These are phyloP conservation scores for Elasticomyces elasticus DNA, from an alignment of 495 filamentous ascomycete genomes.

Conservation along the genomic window DNA sequence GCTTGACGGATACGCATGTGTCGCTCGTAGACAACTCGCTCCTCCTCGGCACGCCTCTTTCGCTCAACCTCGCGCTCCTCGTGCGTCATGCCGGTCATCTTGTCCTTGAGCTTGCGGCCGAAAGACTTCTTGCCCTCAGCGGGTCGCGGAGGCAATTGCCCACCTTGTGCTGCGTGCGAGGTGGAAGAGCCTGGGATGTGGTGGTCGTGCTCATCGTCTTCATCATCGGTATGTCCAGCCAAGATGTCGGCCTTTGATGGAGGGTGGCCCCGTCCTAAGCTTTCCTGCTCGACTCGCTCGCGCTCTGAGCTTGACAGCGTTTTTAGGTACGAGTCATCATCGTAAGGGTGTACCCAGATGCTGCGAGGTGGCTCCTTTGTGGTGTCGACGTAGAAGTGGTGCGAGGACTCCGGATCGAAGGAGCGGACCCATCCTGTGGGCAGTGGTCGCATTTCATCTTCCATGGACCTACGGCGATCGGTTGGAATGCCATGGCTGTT, in stretches of 20 bases:
- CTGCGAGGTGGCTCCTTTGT: constrained; percentile 36
- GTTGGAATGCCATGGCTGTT: constrained; percentile 36
- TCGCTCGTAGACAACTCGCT: constrained; percentile 31
- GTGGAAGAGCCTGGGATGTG: constrained; percentile 8
- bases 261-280: constrained; percentile 27
- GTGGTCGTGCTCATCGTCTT: constrained; percentile 23
- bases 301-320: constrained; percentile 33
- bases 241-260: constrained; percentile 30
- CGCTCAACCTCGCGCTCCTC: constrained; percentile 34
- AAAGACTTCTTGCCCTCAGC: constrained; percentile 23
- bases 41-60: constrained; percentile 33
- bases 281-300: constrained; percentile 27
- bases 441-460: constrained; percentile 39
- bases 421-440: constrained; percentile 39
- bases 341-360: constrained; percentile 45
- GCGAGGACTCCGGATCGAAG: constrained; percentile 35
- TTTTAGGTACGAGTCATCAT: constrained; percentile 38
- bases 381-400: constrained; percentile 46
- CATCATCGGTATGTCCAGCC: constrained; percentile 37
- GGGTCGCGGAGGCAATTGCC: constrained; percentile 10
- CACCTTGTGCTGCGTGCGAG: constrained; percentile 5
- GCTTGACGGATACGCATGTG: constrained; percentile 33
- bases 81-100: constrained; percentile 38
- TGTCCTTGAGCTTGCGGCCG: constrained; percentile 41
- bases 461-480: constrained; percentile 38